Percentiles rank a stretch among this genome's conserved stretches.
phyloP scores from a whole-genome alignment of 768 basidiomycete genomes.

The Leccinum longicurvipes region DNA sequence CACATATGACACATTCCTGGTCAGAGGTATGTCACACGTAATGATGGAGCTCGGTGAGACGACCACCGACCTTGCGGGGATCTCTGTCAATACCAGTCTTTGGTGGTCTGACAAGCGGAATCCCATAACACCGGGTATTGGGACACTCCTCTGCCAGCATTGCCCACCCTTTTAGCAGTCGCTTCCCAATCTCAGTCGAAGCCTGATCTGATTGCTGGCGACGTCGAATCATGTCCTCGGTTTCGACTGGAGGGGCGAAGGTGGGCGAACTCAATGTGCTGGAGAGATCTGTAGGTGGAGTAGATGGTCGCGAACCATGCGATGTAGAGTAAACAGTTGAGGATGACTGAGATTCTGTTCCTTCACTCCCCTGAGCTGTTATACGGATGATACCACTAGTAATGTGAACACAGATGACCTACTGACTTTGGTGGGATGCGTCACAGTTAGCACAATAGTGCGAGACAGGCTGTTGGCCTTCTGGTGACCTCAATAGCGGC shows the following conservation, averaged over 20 bases:
- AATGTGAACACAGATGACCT: not conserved
- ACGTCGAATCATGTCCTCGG: constrained; percentile 60
- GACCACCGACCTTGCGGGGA: constrained; percentile 55
- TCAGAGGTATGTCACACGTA: constrained; percentile 2
- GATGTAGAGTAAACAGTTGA: constrained; percentile 49
- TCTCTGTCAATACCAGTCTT: constrained; percentile 57
- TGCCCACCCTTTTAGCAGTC: constrained; percentile 79
- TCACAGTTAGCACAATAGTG: constrained; percentile 68
- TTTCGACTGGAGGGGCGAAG: constrained; percentile 63
- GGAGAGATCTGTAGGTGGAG: constrained; percentile 76
- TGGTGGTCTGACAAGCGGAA: constrained; percentile 82
- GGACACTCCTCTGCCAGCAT: constrained; percentile 89
- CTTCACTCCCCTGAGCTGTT: constrained; percentile 17
- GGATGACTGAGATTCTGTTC: constrained; percentile 31
- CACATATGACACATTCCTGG: constrained; percentile 80
- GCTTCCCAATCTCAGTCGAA: constrained; percentile 74
- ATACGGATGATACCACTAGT: constrained; percentile 4
- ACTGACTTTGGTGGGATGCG: constrained; percentile 34
- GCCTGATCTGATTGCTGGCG: constrained; percentile 81
- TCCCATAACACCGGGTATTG: constrained; percentile 63
- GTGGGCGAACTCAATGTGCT: constrained; percentile 56
- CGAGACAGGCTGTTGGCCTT: constrained; percentile 39
- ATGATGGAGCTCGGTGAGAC: constrained; percentile 1
- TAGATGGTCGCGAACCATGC: constrained; percentile 59
- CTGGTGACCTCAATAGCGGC: constrained; percentile 75